These are phyloP conservation scores for Arthrobotrys pseudoclavata DNA, from an alignment of 2,329 filamentous ascomycete species.

Conservation along the genomic window DNA sequence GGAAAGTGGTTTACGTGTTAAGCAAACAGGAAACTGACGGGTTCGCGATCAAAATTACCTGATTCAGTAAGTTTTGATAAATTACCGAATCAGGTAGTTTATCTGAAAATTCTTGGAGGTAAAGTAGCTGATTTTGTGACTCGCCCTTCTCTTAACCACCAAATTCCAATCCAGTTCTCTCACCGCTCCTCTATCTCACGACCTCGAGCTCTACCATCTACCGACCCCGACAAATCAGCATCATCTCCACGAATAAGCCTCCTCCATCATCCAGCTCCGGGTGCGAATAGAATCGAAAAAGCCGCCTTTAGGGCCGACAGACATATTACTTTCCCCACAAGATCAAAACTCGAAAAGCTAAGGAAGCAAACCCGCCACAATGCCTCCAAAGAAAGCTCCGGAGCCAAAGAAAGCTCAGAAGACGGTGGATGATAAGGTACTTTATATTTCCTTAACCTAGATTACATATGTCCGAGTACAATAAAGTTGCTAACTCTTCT, in stretches of 20 bases:
- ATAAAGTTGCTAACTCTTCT: neutral
- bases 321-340: slow-evolving; percentile 1
- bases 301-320: neutral
- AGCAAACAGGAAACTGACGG: slow-evolving; percentile 5
- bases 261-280: neutral
- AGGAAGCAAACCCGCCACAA: slow-evolving; percentile 44
- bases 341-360: slow-evolving; percentile 5
- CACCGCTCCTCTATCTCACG: slow-evolving; percentile 6
- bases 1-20: slow-evolving; percentile 58
- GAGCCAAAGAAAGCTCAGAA: slow-evolving; percentile 70
- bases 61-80: neutral
- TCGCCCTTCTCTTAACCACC: slow-evolving; percentile 36
- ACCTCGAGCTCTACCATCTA: slow-evolving; percentile 14
- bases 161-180: slow-evolving; percentile 17
- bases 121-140: slow-evolving; percentile 43
- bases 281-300: neutral
- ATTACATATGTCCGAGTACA: neutral
- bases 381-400: slow-evolving; percentile 63
- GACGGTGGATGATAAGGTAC: slow-evolving; percentile 81
- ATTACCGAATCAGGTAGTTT: slow-evolving; percentile 23
- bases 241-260: neutral
- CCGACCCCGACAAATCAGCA: neutral
- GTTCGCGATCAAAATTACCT: slow-evolving; percentile 53
- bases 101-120: slow-evolving; percentile 12
- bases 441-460: neutral